A percentile compares a stretch with the other conserved stretches of the same genome.
These are phyloP conservation scores for Setomelanomma holmii DNA, from an alignment of 2,329 filamentous ascomycete species.

Conservation along the genomic window DNA sequence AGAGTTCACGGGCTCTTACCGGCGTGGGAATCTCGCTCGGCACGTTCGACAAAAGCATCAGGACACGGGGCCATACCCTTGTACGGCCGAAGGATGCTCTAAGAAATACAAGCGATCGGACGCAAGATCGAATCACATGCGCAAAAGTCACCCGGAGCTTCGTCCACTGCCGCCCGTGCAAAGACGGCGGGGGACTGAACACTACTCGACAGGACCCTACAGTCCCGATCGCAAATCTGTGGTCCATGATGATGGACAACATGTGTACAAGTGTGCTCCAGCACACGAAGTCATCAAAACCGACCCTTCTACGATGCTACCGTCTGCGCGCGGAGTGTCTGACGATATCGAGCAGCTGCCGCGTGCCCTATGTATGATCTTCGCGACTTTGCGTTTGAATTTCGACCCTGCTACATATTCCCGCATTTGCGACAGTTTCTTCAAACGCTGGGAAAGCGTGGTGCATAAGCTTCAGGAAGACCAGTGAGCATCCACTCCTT, in stretches of 20 bases:
- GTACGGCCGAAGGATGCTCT: constrained; percentile 8
- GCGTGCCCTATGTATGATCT: background rate
- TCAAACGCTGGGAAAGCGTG: constrained; percentile 5
- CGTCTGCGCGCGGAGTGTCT: background rate
- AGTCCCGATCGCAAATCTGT: too few species aligned
- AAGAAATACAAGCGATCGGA: constrained; percentile 12
- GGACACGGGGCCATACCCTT: background rate
- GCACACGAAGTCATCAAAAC: background rate
- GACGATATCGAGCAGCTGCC: background rate
- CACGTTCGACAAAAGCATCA: constrained; percentile 16
- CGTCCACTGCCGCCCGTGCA: background rate
- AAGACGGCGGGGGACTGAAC: constrained; percentile 4
- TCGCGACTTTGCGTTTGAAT: background rate
- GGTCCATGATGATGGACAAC: background rate
- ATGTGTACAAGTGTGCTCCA: background rate
- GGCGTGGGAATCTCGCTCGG: constrained; percentile 14
- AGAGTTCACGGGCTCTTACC: constrained; percentile 16
- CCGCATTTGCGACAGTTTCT: constrained; percentile 1
- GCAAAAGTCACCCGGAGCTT: constrained; percentile 13
- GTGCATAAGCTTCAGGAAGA: constrained; percentile 1
- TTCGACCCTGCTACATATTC: background rate
- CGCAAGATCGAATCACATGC: constrained; percentile 17
- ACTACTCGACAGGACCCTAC: background rate
- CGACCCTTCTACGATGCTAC: background rate
- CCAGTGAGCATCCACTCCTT: background rate